phyloP scores from a whole-genome alignment of 1,139 yeast genomes.

The Diutina rugosa region DNA sequence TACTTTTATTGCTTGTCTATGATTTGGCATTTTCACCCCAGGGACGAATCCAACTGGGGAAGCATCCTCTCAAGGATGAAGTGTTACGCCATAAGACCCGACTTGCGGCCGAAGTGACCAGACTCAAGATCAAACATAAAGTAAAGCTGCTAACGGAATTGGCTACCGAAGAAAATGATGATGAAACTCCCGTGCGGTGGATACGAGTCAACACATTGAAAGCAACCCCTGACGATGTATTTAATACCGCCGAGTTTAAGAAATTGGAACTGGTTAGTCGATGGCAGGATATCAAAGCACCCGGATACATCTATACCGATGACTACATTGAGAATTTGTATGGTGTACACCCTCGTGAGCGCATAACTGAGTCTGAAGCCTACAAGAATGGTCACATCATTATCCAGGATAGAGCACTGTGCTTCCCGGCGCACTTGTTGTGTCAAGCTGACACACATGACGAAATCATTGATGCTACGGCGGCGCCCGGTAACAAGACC shows the following conservation, averaged over 20 bases:
- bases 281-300: slow-evolving; percentile 27
- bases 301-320: slow-evolving; percentile 60
- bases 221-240: slow-evolving; percentile 19
- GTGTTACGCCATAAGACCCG: slow-evolving; percentile 68
- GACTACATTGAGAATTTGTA: slow-evolving; percentile 58
- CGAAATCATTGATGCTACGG: slow-evolving; percentile 78
- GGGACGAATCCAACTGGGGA: slow-evolving; percentile 83
- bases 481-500: slow-evolving; percentile 98
- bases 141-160: slow-evolving; percentile 26
- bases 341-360: slow-evolving; percentile 70
- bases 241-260: slow-evolving; percentile 25
- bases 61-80: slow-evolving; percentile 76
- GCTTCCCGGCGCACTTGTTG: slow-evolving; percentile 85
- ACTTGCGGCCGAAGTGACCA: slow-evolving; percentile 68
- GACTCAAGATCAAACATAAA: slow-evolving; percentile 58
- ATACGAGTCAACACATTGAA: slow-evolving; percentile 60
- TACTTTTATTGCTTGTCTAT: slow-evolving; percentile 59
- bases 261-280: slow-evolving; percentile 35
- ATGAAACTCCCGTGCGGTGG: slow-evolving; percentile 84
- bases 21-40: slow-evolving; percentile 66
- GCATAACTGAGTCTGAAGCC: slow-evolving; percentile 48
- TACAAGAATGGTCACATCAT: slow-evolving; percentile 69
- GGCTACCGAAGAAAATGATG: slow-evolving; percentile 25
- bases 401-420: slow-evolving; percentile 92
- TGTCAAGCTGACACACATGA: slow-evolving; percentile 37